Conservation (phyloP, 805 yeast genomes). For the Dipodascus geniculatus region DNA sequence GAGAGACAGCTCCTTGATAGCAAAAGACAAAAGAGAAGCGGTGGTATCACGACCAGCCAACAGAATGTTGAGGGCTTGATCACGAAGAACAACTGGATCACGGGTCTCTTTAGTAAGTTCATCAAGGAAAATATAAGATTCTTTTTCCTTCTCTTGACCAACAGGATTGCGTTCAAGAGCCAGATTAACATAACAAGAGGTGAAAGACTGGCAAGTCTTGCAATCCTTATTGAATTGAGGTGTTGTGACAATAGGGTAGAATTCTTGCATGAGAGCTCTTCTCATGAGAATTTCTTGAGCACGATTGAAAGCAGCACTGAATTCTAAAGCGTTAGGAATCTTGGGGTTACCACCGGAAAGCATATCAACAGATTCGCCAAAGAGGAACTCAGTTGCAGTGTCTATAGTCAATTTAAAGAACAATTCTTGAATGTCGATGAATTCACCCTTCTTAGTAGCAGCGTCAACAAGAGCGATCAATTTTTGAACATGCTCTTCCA, state of each 20-base stretch:
- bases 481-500: constrained; percentile 20
- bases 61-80: constrained; percentile 34
- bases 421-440: constrained; percentile 12
- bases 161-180: constrained; percentile 22
- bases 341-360: constrained; percentile 6
- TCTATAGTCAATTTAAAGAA: constrained; percentile 20
- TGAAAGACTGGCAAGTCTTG: constrained; percentile 23
- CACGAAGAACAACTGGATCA: constrained; percentile 31
- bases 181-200: constrained; percentile 29
- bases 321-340: constrained; percentile 13
- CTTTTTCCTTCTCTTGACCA: constrained; percentile 5
- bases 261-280: constrained; percentile 11
- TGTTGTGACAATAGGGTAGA: constrained; percentile 14
- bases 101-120: constrained; percentile 35
- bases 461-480: constrained; percentile 10
- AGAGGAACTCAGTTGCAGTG: constrained; percentile 21
- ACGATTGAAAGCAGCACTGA: constrained; percentile 16
- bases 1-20: constrained; percentile 29
- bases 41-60: constrained; percentile 40
- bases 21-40: constrained; percentile 31
- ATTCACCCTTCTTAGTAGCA: constrained; percentile 5
- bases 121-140: constrained; percentile 30
- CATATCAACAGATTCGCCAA: constrained; percentile 15
- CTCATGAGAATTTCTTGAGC: constrained; percentile 11
- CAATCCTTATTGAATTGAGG: constrained; percentile 25